phyloP scores from a whole-genome alignment of 2,329 filamentous ascomycete genomes.

The Trichoderma cornu-damae region DNA sequence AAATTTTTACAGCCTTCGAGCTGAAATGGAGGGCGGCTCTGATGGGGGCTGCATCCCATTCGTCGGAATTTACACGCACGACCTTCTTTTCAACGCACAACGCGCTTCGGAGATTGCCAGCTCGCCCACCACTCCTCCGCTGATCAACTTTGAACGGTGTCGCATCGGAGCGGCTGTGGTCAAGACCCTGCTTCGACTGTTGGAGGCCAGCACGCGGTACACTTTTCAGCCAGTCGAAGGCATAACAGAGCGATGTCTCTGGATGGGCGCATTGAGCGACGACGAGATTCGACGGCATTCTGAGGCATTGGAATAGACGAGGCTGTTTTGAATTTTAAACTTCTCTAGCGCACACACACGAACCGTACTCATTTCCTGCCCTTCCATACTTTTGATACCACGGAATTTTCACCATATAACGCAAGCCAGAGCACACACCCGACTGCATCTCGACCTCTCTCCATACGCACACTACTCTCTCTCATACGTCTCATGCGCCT shows the following conservation, averaged over 20 bases:
- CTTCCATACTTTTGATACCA: background rate
- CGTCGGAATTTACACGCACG: conserved; percentile 77
- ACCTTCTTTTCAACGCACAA: conserved; percentile 76
- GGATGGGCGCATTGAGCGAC: conserved; percentile 72
- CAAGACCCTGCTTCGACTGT: conserved; percentile 71
- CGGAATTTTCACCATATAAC: background rate
- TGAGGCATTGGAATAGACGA: conserved; percentile 41
- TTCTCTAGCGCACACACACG: too few relatives aligned
- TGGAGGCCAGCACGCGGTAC: conserved; percentile 74
- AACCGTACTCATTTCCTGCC: background rate
- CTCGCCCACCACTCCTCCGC: conserved; percentile 59
- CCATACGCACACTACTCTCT: background rate
- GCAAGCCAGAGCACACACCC: background rate
- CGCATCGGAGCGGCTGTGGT: conserved; percentile 70
- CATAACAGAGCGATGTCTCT: conserved; percentile 75
- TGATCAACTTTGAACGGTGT: conserved; percentile 80
- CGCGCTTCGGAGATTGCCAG: conserved; percentile 69
- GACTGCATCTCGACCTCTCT: background rate
- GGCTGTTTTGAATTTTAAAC: too few relatives aligned
- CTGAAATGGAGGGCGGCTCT: conserved; percentile 68
- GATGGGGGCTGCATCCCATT: conserved; percentile 77
- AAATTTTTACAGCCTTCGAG: conserved; percentile 71
- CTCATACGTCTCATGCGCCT: background rate
- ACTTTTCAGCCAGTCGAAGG: conserved; percentile 69
- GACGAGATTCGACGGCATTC: conserved; percentile 62